Evolutionary conservation across 805 yeast genomes (phyloP), one percentile per base, ranked within the genome.

Genomic region (Pichia pseudocactophila): DNA sequence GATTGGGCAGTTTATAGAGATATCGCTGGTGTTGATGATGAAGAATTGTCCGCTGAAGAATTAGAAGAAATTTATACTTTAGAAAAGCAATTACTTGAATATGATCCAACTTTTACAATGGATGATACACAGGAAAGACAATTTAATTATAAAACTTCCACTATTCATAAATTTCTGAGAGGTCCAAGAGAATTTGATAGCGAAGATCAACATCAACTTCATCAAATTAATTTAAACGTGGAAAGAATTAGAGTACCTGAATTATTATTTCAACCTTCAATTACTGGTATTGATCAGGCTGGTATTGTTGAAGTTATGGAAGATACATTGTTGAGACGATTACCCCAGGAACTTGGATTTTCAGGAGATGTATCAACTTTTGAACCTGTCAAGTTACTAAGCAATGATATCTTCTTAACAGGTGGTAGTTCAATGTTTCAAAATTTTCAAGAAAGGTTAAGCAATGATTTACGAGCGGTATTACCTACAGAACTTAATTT

Each of bases 201-300:
- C 11, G 95, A 86, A 51, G 78, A 83, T 41, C 73, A 78, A n/a
- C 87, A 81, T 50, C 87, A 89, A 52, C 82, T 80, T 47, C 95
- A 89, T 62, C 97, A 92, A 64, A 69, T 94, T 42, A 96, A 89
- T 65, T 53, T 92, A 36, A 94, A 90, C 59, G 71, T 90, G 34
- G 99, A 92, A 63, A 72, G 98, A 45, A 82, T 90, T 25, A 73
- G 94, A 44, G 85, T 90, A 2, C 97, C 97, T 0, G 99, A 92
- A 62, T 80, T 89, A 2, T 57, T 88, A 37, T 88, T 92, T 62
- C 92, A 90, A 59, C 98, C 99, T 7, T 74, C 81, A 8, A 87
- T 92, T 48, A 95, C 94, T 0, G 98, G 98, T 18, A 68, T 88
- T 18, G 98, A 92, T 61, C 97, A 89, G 63, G 95, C 97, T 0